A percentile compares a stretch with the other conserved stretches of the same genome.
phyloP scores from a whole-genome alignment of 345 rosid species.

The Cardiospermum halicacabum region DNA sequence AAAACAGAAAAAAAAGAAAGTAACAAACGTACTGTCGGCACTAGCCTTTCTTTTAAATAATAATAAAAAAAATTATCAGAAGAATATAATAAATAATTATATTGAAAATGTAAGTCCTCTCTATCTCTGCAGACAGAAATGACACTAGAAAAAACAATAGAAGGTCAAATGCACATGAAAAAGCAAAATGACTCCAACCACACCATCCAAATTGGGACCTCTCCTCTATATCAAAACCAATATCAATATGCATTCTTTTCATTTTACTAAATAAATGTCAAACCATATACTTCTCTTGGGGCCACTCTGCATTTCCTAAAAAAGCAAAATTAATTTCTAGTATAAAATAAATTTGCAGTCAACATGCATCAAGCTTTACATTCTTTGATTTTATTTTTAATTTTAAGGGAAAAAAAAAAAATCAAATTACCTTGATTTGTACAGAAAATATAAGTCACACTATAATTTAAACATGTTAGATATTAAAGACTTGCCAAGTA shows the following conservation, averaged over 20 bases:
- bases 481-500: too few relatives aligned
- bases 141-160: neutral
- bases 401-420: too few relatives aligned
- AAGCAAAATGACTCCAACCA: neutral
- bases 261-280: neutral
- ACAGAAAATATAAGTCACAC: too few relatives aligned
- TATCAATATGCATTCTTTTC: neutral
- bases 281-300: neutral
- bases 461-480: too few relatives aligned
- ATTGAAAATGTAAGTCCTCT: neutral
- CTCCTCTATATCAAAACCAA: too few relatives aligned
- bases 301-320: neutral
- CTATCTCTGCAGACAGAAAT: neutral
- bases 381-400: too few relatives aligned
- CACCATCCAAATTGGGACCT: neutral
- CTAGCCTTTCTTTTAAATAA: neutral
- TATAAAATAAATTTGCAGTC: too few relatives aligned
- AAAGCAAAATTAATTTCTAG: neutral
- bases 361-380: neutral
- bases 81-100: too few relatives aligned
- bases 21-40: neutral
- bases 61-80: too few relatives aligned
- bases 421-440: too few relatives aligned
- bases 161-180: neutral
- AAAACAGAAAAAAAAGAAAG: too few relatives aligned